Evolutionary conservation across 2,329 filamentous ascomycete genomes (phyloP).

Genomic region (Aspergillus clavatus): DNA sequence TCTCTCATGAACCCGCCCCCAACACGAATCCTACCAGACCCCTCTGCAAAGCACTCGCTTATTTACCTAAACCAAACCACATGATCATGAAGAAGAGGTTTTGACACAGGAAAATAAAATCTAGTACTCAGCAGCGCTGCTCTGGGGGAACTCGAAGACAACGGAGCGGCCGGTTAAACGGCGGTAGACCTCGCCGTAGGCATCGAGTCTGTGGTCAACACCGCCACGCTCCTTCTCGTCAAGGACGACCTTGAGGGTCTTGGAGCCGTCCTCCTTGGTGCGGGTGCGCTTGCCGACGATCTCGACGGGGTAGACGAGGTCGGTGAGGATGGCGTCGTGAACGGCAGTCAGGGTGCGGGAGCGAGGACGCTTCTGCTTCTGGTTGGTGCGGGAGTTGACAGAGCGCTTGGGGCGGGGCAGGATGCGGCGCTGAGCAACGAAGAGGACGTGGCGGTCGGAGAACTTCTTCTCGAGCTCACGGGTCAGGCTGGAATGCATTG

Average conservation of each 20-base stretch:
- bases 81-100: constrained; percentile 4
- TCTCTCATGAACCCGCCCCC: constrained; percentile 9
- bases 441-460: constrained; percentile 99
- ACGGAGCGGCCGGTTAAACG: constrained; percentile 94
- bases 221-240: constrained; percentile 99
- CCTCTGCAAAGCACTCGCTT: not conserved
- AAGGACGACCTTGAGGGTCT: constrained; percentile 97
- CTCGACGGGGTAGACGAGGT: constrained; percentile 99
- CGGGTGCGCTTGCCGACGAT: constrained; percentile 98
- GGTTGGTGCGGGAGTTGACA: constrained; percentile 89
- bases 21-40: not conserved
- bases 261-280: constrained; percentile 98
- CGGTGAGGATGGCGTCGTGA: constrained; percentile 95
- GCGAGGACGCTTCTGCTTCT: constrained; percentile 98
- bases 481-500: constrained; percentile 66
- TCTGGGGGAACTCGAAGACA: constrained; percentile 97
- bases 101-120: constrained; percentile 30
- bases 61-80: not conserved
- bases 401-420: constrained; percentile 98
- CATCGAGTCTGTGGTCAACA: constrained; percentile 99
- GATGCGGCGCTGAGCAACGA: constrained; percentile 98
- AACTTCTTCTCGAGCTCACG: constrained; percentile 99
- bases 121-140: constrained; percentile 74
- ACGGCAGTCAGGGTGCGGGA: constrained; percentile 97
- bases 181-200: constrained; percentile 99